These are phyloP conservation scores for Calonectria pseudoturangicola DNA, from an alignment of 2,329 filamentous ascomycete species.

Conservation along the genomic window DNA sequence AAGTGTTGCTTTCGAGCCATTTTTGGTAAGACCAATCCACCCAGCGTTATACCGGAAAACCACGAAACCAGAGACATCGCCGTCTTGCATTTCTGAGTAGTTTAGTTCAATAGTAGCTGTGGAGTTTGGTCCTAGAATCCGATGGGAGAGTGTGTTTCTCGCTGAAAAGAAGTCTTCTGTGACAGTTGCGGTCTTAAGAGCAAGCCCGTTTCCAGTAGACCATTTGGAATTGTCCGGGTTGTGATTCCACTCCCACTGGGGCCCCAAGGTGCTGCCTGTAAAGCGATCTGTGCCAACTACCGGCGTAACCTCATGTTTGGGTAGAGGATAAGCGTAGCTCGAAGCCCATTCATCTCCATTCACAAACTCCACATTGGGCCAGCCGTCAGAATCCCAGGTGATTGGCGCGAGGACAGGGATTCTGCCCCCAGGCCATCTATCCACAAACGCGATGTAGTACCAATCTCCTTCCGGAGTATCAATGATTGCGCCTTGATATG, in stretches of 20 bases:
- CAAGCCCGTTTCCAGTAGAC: not conserved
- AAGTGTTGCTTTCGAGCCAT: too few relatives aligned
- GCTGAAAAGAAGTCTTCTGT: not conserved
- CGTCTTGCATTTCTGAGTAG: not conserved
- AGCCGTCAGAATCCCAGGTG: conserved; percentile 68
- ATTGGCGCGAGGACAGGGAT: conserved; percentile 73
- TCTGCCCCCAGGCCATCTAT: conserved; percentile 73
- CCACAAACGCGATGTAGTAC: conserved; percentile 75
- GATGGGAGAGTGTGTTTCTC: conserved; percentile 9
- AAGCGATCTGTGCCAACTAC: not conserved
- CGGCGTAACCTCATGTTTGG: not conserved
- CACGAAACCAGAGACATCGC: not conserved
- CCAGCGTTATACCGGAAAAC: not conserved
- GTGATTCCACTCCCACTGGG: conserved; percentile 24
- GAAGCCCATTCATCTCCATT: not conserved
- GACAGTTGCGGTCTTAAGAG: not conserved
- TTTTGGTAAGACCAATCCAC: too few relatives aligned
- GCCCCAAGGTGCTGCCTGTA: not conserved
- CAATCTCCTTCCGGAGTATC: conserved; percentile 70
- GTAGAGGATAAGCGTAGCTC: not conserved
- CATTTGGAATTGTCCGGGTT: not conserved
- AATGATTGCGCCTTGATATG: conserved; percentile 74
- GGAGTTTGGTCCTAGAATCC: not conserved
- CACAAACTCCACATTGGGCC: conserved; percentile 59
- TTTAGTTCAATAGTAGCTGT: not conserved